These are phyloP conservation scores for Arachis stenosperma DNA, from an alignment of 306 rosid species.

Conservation along the genomic window DNA sequence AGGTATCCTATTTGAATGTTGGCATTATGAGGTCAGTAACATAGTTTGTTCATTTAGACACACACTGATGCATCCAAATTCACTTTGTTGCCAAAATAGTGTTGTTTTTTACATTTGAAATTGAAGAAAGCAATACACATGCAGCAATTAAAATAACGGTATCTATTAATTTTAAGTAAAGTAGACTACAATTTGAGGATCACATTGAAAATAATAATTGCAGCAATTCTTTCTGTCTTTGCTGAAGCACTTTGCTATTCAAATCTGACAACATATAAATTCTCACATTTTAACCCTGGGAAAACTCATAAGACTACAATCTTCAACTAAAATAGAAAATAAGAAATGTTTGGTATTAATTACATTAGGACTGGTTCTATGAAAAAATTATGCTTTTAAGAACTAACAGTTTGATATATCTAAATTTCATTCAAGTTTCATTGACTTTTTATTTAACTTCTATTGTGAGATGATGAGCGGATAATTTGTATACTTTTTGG, in stretches of 20 bases:
- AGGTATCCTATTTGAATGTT: neutral
- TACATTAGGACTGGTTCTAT: too few species aligned
- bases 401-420: neutral
- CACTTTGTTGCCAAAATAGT: neutral
- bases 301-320: too few species aligned
- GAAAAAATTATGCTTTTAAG: neutral
- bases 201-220: too few species aligned
- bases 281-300: too few species aligned
- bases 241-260: too few species aligned
- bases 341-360: too few species aligned
- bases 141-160: neutral
- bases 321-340: too few species aligned
- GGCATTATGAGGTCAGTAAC: neutral
- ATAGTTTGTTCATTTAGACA: neutral
- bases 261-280: too few species aligned
- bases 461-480: too few species aligned
- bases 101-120: neutral
- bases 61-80: neutral
- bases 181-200: too few species aligned
- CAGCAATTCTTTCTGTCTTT: too few species aligned
- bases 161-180: neutral
- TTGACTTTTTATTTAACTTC: neutral
- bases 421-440: neutral
- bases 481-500: too few species aligned
- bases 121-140: neutral